Evolutionary conservation across 306 rosid species (phyloP).

Genomic region (Clitoria ternatea): DNA sequence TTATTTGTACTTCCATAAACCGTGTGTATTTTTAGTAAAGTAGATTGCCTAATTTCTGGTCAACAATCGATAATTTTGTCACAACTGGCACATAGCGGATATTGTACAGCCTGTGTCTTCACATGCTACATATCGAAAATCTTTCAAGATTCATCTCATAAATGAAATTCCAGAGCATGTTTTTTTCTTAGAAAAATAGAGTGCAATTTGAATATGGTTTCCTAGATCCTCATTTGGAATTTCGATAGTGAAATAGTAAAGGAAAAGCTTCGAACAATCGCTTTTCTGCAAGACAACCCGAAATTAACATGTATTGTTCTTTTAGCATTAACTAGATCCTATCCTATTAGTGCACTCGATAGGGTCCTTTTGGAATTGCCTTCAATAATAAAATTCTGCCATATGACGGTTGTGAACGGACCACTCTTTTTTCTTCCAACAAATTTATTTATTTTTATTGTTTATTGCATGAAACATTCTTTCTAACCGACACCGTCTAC

Average conservation of each 20-base stretch:
- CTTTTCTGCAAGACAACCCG: conserved; percentile 20
- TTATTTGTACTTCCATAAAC: neutral
- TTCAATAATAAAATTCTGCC: too few relatives aligned
- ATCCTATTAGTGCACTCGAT: too few relatives aligned
- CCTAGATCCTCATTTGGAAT: neutral
- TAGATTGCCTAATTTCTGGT: neutral
- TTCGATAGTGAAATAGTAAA: conserved; percentile 15
- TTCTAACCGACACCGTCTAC: too few relatives aligned
- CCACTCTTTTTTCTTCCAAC: too few relatives aligned
- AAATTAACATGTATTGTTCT: neutral
- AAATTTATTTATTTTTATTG: too few relatives aligned
- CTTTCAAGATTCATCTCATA: neutral
- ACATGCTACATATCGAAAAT: neutral
- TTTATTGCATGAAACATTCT: too few relatives aligned
- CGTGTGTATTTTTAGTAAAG: neutral
- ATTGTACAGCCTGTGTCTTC: neutral
- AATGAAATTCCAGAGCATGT: neutral
- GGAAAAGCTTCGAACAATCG: conserved; percentile 17
- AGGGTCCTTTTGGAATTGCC: too few relatives aligned
- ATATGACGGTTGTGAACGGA: too few relatives aligned
- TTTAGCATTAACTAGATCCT: conserved; percentile 16
- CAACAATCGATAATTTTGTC: neutral
- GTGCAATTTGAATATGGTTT: neutral
- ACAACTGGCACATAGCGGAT: neutral
- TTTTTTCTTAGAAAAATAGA: neutral